These are phyloP conservation scores for Amanita rubescens DNA, from an alignment of 768 basidiomycete genomes.

Conservation along the genomic window DNA sequence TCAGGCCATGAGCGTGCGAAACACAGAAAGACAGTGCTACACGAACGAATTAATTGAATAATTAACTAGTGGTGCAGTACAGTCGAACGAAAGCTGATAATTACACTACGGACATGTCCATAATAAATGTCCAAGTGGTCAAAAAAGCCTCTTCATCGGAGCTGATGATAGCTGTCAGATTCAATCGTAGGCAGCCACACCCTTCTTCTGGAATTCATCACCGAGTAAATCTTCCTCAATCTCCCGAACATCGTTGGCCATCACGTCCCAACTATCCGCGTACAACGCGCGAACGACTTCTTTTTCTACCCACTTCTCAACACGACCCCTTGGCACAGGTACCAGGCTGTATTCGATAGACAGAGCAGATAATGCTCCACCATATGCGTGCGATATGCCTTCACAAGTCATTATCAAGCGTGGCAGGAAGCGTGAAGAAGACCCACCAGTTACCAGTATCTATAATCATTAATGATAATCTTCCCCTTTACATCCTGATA, in stretches of 20 bases:
- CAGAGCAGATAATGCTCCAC: slow-evolving; percentile 84
- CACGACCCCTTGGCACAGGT: slow-evolving; percentile 37
- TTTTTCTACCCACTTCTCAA: slow-evolving; percentile 47
- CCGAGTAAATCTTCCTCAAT: slow-evolving; percentile 34
- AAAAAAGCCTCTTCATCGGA: no score
- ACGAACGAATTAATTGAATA: no score
- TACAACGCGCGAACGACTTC: slow-evolving; percentile 68
- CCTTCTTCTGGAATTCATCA: no score
- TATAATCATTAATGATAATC: slow-evolving; percentile 93
- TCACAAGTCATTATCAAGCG: background rate
- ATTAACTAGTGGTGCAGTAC: no score
- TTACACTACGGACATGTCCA: no score
- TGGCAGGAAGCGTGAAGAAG: no score
- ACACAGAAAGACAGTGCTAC: no score
- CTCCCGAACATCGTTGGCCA: slow-evolving; percentile 43
- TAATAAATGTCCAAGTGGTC: no score
- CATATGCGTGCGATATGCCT: slow-evolving; percentile 96
- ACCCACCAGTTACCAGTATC: slow-evolving; percentile 83
- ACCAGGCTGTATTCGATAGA: slow-evolving; percentile 81
- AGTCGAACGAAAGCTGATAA: no score
- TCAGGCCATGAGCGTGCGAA: background rate
- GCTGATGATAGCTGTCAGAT: no score
- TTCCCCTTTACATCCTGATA: slow-evolving; percentile 83
- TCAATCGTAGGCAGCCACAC: no score
- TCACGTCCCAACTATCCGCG: slow-evolving; percentile 38